Evolutionary conservation across 768 basidiomycete species (phyloP).

Genomic region (Lactarius tabidus): DNA sequence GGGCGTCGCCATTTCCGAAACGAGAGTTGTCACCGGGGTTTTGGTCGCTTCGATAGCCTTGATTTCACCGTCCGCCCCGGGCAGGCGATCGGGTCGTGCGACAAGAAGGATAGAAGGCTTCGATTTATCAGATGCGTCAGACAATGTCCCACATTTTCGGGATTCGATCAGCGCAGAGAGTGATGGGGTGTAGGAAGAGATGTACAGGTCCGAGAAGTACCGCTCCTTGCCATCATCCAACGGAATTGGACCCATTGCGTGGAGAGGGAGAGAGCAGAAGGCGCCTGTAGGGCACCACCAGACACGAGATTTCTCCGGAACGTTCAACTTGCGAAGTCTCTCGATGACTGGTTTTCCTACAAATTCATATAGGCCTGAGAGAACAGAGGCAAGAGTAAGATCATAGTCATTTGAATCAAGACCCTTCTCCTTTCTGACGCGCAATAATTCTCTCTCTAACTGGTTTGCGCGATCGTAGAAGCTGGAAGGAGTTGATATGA

Average conservation of each 20-base stretch:
- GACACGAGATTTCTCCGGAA: not conserved
- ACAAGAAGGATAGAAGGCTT: too few relatives aligned
- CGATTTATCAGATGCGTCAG: too few relatives aligned
- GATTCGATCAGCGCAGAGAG: too few relatives aligned
- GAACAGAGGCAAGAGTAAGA: not conserved
- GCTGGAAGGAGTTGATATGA: not conserved
- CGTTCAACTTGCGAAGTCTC: not conserved
- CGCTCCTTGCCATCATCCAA: not conserved
- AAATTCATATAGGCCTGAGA: not conserved
- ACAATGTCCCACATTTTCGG: too few relatives aligned
- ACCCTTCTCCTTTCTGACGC: not conserved
- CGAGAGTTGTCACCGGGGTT: too few relatives aligned
- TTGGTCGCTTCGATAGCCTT: too few relatives aligned
- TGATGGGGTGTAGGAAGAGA: too few relatives aligned
- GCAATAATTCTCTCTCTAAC: not conserved
- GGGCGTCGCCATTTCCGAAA: too few relatives aligned
- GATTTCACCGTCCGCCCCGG: too few relatives aligned
- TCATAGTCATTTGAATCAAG: slow-evolving; percentile 2
- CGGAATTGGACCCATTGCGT: not conserved
- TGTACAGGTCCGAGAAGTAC: not conserved
- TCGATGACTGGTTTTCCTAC: not conserved
- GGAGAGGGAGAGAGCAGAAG: slow-evolving; percentile 1
- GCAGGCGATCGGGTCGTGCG: too few relatives aligned
- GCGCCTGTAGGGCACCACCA: not conserved
- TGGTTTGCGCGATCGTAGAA: not conserved